Percentiles rank a stretch among this genome's conserved stretches.
Conservation (phyloP, 1,139 yeast genomes). For the Kodamaea alishanica region DNA sequence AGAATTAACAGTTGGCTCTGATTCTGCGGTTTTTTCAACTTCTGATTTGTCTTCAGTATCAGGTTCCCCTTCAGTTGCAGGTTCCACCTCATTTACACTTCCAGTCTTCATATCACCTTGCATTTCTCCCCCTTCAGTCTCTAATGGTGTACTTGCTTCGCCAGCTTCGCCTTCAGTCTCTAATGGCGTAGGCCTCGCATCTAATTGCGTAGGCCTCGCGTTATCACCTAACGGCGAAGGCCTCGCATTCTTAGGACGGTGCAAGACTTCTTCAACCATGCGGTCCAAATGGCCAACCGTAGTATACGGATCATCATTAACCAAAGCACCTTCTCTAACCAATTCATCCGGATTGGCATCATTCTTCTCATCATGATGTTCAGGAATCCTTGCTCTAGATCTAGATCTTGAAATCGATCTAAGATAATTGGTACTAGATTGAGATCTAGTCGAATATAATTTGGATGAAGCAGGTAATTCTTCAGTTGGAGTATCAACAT, state of each 20-base stretch:
- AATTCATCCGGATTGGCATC: constrained; percentile 42
- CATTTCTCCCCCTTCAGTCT: constrained; percentile 2
- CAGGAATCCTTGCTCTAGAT: constrained; percentile 50
- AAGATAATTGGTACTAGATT: constrained; percentile 46
- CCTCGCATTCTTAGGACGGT: constrained; percentile 9
- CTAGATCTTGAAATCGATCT: constrained; percentile 63
- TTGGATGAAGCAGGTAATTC: constrained; percentile 19
- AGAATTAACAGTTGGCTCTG: too few species aligned
- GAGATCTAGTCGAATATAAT: constrained; percentile 30
- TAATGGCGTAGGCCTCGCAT: constrained; percentile 1
- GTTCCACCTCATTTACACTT: constrained; percentile 3
- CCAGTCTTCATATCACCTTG: too few species aligned
- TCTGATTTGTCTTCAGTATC: constrained; percentile 6
- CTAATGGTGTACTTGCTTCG: too few species aligned
- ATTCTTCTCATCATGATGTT: constrained; percentile 33
- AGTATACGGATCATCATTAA: constrained; percentile 46
- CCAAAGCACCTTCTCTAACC: constrained; percentile 43
- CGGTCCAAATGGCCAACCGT: constrained; percentile 39
- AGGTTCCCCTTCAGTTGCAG: constrained; percentile 4
- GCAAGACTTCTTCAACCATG: constrained; percentile 41
- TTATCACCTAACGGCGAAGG: neutral
- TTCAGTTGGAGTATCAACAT: constrained; percentile 37
- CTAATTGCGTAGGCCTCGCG: constrained; percentile 5
- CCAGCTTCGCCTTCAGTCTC: constrained; percentile 4
- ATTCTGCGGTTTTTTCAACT: too few species aligned